Percentiles rank a stretch among this genome's conserved stretches.
Evolutionary conservation across 1,139 yeast genomes (phyloP).

Genomic region (Taiozyma sp.): DNA sequence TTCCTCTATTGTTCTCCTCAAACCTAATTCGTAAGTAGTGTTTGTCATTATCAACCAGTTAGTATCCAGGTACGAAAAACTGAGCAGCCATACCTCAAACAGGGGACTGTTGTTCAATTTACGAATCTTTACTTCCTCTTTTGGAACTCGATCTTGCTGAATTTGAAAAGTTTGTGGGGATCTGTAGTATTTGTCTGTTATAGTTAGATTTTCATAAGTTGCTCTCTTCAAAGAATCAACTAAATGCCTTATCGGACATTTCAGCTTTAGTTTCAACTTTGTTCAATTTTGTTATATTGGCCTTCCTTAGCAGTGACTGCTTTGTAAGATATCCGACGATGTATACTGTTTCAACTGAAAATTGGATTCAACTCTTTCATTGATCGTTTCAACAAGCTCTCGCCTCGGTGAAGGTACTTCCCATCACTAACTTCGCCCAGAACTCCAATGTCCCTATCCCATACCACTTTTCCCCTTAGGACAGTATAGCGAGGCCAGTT

Average conservation of each 20-base stretch:
- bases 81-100: neutral
- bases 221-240: neutral
- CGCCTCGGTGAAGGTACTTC: conserved; percentile 25
- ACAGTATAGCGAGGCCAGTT: conserved; percentile 45
- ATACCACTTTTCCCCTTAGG: conserved; percentile 34
- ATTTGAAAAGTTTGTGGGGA: neutral
- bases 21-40: too few relatives aligned
- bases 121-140: neutral
- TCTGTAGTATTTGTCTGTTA: neutral
- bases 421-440: conserved; percentile 21
- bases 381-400: neutral
- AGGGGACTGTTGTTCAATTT: neutral
- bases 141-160: neutral
- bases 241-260: too few relatives aligned
- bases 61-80: too few relatives aligned
- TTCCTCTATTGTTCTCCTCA: too few relatives aligned
- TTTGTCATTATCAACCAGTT: too few relatives aligned
- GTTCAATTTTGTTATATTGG: too few relatives aligned
- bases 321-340: neutral
- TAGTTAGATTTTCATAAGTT: neutral
- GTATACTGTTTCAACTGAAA: neutral
- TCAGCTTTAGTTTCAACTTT: too few relatives aligned
- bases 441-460: conserved; percentile 30
- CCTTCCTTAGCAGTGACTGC: too few relatives aligned
- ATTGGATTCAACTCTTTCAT: neutral